phyloP scores from a whole-genome alignment of 257 asterid species.

The Galeopsis tetrahit region DNA sequence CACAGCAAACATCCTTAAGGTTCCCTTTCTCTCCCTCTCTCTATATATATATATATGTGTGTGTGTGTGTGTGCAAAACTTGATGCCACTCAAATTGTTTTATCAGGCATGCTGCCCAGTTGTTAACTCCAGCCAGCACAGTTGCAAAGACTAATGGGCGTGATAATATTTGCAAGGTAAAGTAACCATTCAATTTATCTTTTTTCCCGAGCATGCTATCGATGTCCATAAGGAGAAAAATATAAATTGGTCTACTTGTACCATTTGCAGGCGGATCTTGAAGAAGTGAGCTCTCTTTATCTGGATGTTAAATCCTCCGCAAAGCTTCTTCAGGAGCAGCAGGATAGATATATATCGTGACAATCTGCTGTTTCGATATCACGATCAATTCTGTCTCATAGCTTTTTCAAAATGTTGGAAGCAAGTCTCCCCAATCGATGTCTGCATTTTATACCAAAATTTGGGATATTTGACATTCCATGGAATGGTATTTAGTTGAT shows the following conservation, averaged over 20 bases:
- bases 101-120: constrained; percentile 83
- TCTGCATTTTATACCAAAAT: not conserved
- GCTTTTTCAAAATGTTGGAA: not conserved
- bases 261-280: constrained; percentile 77
- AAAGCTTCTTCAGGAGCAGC: constrained; percentile 91
- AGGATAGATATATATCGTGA: constrained; percentile 86
- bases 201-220: not conserved
- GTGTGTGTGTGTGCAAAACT: no score
- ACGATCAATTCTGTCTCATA: not conserved
- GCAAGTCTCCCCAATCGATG: not conserved
- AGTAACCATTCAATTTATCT: not conserved
- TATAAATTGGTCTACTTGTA: not conserved
- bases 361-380: not conserved
- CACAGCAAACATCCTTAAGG: constrained; percentile 87
- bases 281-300: constrained; percentile 79
- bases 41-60: not conserved
- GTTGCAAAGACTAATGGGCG: constrained; percentile 91
- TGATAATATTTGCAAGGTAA: constrained; percentile 89
- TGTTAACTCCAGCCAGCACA: constrained; percentile 85
- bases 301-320: constrained; percentile 90
- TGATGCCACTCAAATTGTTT: constrained; percentile 12
- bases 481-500: constrained; percentile 1
- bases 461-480: not conserved
- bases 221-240: not conserved
- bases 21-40: constrained; percentile 21